Base-by-base conservation (phyloP, 192 early-diverging fungal genomes). In the Dissophora ornata region DNA sequence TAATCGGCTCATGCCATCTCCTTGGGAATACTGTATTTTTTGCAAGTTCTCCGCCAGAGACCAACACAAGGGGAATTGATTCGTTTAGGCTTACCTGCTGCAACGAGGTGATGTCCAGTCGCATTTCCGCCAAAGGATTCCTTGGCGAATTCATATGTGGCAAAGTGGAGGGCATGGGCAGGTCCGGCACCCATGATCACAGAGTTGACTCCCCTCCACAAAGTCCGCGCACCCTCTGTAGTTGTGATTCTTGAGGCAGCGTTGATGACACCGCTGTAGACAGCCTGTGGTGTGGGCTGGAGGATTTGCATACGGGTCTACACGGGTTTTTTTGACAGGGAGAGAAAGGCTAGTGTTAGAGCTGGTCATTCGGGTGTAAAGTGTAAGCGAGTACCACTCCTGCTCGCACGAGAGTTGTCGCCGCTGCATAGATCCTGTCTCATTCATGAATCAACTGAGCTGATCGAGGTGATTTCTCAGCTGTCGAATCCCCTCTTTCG, bases 111-210 rank as follows among this genome's bases (percentile, higher is more conserved):
- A 51, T 87, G 84, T 50, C 87, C 87, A 15, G 83, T 36, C 24
- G 65, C 77, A 34, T 85, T 81, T 24, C 79, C 88, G 8, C 87
- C 87, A 62, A 96, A 91, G 16, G 86, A 42, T 38, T 92, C 86
- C 80, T 97, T 99, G 70, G 89, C 92, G 40, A 89, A 82, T 80
- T 99, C 97, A 80, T 99, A 99, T 11, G 90, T 91, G 11, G 91
- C 95, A 87, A 97, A 99, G 62, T 97, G 94, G 24, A 99, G 84
- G 1, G 97, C 97, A 69, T 99, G 97, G 10, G 96, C 93, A 2
- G 97, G 97, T 0, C 96, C 97, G 3, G 95, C 94, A 25, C 96
- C 96, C 60, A 97, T 62, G 21, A 97, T 88, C 15, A 99, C 94
- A 15, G 94, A 95, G 65, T 88, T 93, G 9, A 99, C 93, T 24